These are phyloP conservation scores for Annulohypoxylon maeteangense DNA, from an alignment of 495 filamentous ascomycete species.

Conservation along the genomic window DNA sequence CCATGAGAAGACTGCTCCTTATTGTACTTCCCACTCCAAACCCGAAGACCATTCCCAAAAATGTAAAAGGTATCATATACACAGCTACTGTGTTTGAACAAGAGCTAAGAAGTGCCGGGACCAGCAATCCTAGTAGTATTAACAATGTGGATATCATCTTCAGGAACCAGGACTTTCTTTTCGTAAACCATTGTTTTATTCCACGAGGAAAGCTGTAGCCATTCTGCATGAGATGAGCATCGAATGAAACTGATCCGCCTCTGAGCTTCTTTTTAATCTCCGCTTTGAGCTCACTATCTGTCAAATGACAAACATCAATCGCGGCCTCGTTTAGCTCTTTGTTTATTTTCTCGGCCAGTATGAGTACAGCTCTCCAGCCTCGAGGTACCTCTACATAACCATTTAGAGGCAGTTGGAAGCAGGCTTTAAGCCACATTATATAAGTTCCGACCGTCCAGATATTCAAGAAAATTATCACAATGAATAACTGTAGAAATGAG, in stretches of 20 bases:
- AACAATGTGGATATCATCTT: background rate
- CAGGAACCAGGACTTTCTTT: background rate
- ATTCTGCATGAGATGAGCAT: background rate
- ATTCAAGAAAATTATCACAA: background rate
- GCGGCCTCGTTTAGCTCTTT: slow-evolving; percentile 19
- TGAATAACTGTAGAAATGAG: slow-evolving; percentile 28
- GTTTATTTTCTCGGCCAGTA: slow-evolving; percentile 27
- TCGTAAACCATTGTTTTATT: background rate
- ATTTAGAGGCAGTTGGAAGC: slow-evolving; percentile 16
- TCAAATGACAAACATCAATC: slow-evolving; percentile 21
- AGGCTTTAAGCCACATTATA: slow-evolving; percentile 26
- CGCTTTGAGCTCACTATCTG: slow-evolving; percentile 26
- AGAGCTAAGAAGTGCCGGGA: too few species aligned
- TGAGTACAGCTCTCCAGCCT: slow-evolving; percentile 24
- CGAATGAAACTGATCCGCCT: slow-evolving; percentile 33
- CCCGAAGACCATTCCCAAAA: background rate
- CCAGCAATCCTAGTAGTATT: background rate
- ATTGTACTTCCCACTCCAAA: background rate
- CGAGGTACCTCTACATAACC: slow-evolving; percentile 24
- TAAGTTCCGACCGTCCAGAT: slow-evolving; percentile 30
- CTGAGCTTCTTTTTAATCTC: slow-evolving; percentile 16
- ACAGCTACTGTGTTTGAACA: too few species aligned
- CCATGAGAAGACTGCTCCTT: background rate
- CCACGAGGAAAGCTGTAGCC: background rate
- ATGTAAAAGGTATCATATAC: background rate